Conservation (phyloP, 345 rosid genomes). For the Turritis glabra region DNA sequence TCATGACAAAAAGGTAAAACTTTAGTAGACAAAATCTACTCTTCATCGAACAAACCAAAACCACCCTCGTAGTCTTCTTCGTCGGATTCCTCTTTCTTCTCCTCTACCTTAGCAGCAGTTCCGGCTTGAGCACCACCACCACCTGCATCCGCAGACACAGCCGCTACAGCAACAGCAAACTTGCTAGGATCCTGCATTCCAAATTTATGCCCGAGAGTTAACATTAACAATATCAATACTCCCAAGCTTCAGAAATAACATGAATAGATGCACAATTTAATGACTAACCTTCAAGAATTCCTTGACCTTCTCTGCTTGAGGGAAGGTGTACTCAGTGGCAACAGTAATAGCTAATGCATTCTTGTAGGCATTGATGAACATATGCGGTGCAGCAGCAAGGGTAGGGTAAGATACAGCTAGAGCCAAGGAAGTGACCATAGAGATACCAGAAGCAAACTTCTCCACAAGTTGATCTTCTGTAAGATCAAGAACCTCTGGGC, state of each 20-base stretch:
- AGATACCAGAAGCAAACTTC: constrained; percentile 80
- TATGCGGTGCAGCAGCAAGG: constrained; percentile 70
- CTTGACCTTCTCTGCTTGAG: constrained; percentile 89
- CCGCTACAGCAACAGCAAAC: constrained; percentile 39
- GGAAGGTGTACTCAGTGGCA: constrained; percentile 76
- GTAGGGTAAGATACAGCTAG: constrained; percentile 77
- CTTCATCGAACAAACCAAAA: constrained; percentile 37
- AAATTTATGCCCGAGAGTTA: neutral
- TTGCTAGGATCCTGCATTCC: constrained; percentile 44
- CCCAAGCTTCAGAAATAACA: neutral
- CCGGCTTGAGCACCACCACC: constrained; percentile 30
- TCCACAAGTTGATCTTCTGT: constrained; percentile 77
- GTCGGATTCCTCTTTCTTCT: constrained; percentile 41
- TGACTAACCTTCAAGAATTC: constrained; percentile 70
- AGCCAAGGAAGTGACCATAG: constrained; percentile 84
- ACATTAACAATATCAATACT: neutral
- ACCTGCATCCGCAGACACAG: constrained; percentile 36
- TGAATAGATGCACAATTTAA: too few relatives aligned
- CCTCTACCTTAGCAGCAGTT: constrained; percentile 37
- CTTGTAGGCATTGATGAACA: constrained; percentile 84
- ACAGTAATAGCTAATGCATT: constrained; percentile 70
- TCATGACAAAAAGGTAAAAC: constrained; percentile 12
- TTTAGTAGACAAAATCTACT: constrained; percentile 6
- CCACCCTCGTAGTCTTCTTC: constrained; percentile 44
- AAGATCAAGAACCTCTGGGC: constrained; percentile 86